Base-by-base conservation (phyloP, 306 rosid genomes). In the Comarum palustre region DNA sequence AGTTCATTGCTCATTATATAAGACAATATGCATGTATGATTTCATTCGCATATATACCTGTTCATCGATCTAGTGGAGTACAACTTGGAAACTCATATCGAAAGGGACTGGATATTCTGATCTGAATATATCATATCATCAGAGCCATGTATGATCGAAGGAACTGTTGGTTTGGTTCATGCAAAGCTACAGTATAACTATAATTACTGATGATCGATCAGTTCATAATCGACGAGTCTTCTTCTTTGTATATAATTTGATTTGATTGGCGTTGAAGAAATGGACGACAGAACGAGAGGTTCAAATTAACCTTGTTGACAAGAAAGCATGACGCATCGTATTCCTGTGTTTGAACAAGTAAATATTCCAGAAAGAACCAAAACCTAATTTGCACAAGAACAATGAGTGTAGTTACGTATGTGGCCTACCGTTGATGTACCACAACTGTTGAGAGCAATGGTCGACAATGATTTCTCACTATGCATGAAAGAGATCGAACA, bases 201-300 rank as follows among this genome's bases (percentile, higher is more conserved):
- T n/a, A n/a, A n/a, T 59, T 52, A 59, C n/a, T 29, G 65, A 15
- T 14, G 2, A 61, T 60, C n/a, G 14, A 61, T 29, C n/a, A 19
- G 11, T 60, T 31, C 39, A 34, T 59, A n/a, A 31, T 39, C 42
- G 66, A 61, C 43, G 0, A 32, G 43, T 61, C 66, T 14, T 14
- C 15, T 3, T 61, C 66, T 16, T 31, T 60, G 8, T 12, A 25
- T 12, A 6, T 5, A 31, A 0, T n/a, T 17, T 62, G 67, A 62
- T 62, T 62, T 34, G 67, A 62, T 62, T 31, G 25, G 14, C 67
- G 67, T 62, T 34, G 67, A 62, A 62, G 67, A 62, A 62, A 8
- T 62, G 45, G 5, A 34, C 31, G 5, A 34, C 31, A 29, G 31
- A 5, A 62, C 0, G 67, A 32, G 32, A 2, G 22, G 2, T 61